A percentile compares a stretch with the other conserved stretches of the same genome.
Evolutionary conservation across 495 filamentous ascomycete species (phyloP).

Genomic region (Xylaria venustula): DNA sequence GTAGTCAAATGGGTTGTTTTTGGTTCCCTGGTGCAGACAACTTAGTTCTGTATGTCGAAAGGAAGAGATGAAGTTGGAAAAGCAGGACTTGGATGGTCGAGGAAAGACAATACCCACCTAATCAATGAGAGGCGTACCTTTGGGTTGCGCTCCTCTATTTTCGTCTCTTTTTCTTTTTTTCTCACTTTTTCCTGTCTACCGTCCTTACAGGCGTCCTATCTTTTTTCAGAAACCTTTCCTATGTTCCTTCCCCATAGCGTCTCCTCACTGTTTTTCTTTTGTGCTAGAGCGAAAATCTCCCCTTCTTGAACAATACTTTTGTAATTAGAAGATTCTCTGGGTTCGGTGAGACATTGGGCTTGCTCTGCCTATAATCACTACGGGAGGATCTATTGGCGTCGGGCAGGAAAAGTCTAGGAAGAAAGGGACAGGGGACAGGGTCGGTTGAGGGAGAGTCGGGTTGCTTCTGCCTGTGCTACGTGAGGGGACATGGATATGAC

Average conservation of each 20-base stretch:
- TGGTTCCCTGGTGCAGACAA: neutral
- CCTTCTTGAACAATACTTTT: neutral
- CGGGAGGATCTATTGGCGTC: neutral
- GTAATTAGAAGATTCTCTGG: neutral
- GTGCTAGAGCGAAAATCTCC: neutral
- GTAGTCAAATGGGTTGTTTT: no score
- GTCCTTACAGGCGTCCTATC: no score
- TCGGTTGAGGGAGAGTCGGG: neutral
- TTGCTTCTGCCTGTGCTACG: neutral
- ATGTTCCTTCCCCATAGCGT: no score
- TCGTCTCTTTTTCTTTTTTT: neutral
- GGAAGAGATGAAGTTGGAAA: no score
- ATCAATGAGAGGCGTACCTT: neutral
- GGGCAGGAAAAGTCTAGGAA: neutral
- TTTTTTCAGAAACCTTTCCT: no score
- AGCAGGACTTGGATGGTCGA: no score
- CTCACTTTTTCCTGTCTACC: neutral
- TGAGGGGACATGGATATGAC: neutral
- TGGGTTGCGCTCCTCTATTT: neutral
- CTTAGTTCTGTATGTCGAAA: neutral
- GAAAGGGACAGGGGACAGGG: neutral
- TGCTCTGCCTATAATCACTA: neutral
- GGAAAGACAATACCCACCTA: neutral
- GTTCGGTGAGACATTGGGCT: neutral
- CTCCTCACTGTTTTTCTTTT: neutral